These are phyloP conservation scores for Fusarium praegraminearum DNA, from an alignment of 2,329 filamentous ascomycete species.

Conservation along the genomic window DNA sequence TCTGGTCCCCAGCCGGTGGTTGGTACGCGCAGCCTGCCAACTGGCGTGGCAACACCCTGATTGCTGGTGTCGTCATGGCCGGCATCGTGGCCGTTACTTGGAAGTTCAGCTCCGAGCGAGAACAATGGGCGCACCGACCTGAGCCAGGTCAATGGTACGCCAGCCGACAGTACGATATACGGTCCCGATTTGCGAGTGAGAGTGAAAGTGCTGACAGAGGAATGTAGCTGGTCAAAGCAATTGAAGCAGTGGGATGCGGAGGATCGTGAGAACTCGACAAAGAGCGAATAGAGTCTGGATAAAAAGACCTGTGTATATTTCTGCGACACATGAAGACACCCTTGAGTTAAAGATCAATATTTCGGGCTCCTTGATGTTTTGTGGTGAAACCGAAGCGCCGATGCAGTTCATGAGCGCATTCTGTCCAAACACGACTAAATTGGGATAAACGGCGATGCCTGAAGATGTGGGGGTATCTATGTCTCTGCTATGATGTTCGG, in stretches of 20 bases:
- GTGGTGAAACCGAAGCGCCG: neutral
- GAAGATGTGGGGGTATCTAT: no score
- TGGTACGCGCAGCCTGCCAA: slow-evolving; percentile 97
- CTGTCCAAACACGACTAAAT: neutral
- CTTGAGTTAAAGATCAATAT: slow-evolving; percentile 25
- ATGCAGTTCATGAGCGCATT: neutral
- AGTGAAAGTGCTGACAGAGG: slow-evolving; percentile 38
- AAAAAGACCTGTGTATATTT: slow-evolving; percentile 44
- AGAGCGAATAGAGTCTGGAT: slow-evolving; percentile 39
- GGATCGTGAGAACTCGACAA: slow-evolving; percentile 52
- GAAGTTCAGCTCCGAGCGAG: slow-evolving; percentile 79
- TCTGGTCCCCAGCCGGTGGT: slow-evolving; percentile 98
- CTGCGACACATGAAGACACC: slow-evolving; percentile 32
- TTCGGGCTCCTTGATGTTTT: neutral
- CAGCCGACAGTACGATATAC: slow-evolving; percentile 79
- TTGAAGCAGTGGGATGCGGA: slow-evolving; percentile 60
- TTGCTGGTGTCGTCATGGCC: slow-evolving; percentile 76
- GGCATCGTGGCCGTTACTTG: slow-evolving; percentile 76
- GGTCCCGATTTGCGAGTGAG: neutral
- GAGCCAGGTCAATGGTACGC: slow-evolving; percentile 83
- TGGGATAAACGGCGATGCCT: neutral
- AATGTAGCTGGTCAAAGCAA: slow-evolving; percentile 60
- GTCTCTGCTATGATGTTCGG: no score
- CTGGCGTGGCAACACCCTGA: slow-evolving; percentile 92
- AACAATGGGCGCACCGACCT: slow-evolving; percentile 80